A percentile compares a stretch with the other conserved stretches of the same genome.
Conservation (phyloP, 164 flowering plant species). For the Cinnamomum chago region DNA sequence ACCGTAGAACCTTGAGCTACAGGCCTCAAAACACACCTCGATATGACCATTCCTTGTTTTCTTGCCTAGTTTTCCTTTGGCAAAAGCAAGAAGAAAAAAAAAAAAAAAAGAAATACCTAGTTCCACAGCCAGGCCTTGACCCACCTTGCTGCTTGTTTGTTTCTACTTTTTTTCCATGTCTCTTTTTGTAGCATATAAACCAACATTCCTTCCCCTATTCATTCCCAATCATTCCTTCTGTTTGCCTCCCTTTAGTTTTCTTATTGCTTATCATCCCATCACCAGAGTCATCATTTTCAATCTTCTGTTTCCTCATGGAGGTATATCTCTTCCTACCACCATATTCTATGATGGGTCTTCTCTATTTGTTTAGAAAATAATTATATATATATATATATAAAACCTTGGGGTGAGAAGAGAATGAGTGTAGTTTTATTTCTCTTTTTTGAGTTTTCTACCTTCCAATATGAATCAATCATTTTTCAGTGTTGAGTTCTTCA, state of each 20-base stretch:
- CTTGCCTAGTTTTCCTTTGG: slow-evolving; percentile 20
- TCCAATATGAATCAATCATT: neutral
- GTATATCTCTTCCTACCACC: slow-evolving; percentile 5
- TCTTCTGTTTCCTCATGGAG: slow-evolving; percentile 23
- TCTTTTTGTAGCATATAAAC: slow-evolving; percentile 21
- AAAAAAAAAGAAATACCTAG: slow-evolving; percentile 3
- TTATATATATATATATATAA: too few species aligned
- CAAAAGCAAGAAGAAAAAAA: slow-evolving; percentile 22
- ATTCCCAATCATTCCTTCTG: slow-evolving; percentile 12
- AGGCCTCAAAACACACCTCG: slow-evolving; percentile 7
- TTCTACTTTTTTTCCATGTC: slow-evolving; percentile 13
- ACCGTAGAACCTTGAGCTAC: slow-evolving; percentile 33
- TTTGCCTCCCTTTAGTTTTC: slow-evolving; percentile 3
- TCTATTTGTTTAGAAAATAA: too few species aligned
- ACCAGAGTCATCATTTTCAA: slow-evolving; percentile 6
- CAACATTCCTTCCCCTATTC: slow-evolving; percentile 18
- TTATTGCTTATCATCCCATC: neutral
- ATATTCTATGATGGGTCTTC: neutral
- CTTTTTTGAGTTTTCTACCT: neutral
- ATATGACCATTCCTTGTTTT: slow-evolving; percentile 24
- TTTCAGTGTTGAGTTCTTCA: too few species aligned
- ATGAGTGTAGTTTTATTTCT: neutral
- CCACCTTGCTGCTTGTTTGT: slow-evolving; percentile 16
- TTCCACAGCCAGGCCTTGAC: slow-evolving; percentile 1
- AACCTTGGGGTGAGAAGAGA: neutral